Percentiles rank a stretch among this genome's conserved stretches.
These are phyloP conservation scores for Amauroascus verrucosus DNA, from an alignment of 2,329 filamentous ascomycete species.

Conservation along the genomic window DNA sequence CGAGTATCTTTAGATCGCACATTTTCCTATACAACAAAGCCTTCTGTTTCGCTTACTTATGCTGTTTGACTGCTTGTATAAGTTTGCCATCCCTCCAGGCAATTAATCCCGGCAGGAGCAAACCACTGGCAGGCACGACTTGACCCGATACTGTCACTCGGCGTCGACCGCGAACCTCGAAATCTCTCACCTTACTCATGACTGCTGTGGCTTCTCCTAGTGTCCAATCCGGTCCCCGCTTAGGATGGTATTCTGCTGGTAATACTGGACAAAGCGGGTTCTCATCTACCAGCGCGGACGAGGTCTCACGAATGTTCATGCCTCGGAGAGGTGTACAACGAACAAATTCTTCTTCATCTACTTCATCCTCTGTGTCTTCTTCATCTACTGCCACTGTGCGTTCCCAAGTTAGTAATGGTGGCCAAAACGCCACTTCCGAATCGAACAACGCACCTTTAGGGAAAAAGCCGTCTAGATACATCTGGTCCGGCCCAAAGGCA, in stretches of 20 bases:
- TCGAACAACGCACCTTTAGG: constrained; percentile 33
- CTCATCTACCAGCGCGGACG: constrained; percentile 69
- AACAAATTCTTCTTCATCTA: constrained; percentile 81
- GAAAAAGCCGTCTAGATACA: constrained; percentile 42
- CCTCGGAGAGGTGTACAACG: constrained; percentile 78
- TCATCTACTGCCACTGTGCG: constrained; percentile 35
- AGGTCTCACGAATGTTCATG: constrained; percentile 78
- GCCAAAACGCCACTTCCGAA: constrained; percentile 29
- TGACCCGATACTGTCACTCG: neutral
- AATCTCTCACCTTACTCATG: constrained; percentile 35
- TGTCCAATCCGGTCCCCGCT: constrained; percentile 50
- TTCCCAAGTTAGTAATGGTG: constrained; percentile 30
- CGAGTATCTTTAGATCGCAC: neutral
- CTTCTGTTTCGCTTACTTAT: neutral
- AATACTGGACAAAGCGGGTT: constrained; percentile 51
- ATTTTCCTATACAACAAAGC: too few species aligned
- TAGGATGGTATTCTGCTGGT: constrained; percentile 50
- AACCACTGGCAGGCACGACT: constrained; percentile 1
- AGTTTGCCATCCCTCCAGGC: constrained; percentile 1
- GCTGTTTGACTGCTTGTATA: constrained; percentile 4
- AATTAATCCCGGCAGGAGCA: constrained; percentile 4
- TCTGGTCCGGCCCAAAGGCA: constrained; percentile 57
- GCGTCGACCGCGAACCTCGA: neutral
- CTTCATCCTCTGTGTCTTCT: constrained; percentile 54
- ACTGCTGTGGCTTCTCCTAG: constrained; percentile 57